These are phyloP conservation scores for Uncinocarpus reesii DNA, from an alignment of 2,329 filamentous ascomycete species.

Conservation along the genomic window DNA sequence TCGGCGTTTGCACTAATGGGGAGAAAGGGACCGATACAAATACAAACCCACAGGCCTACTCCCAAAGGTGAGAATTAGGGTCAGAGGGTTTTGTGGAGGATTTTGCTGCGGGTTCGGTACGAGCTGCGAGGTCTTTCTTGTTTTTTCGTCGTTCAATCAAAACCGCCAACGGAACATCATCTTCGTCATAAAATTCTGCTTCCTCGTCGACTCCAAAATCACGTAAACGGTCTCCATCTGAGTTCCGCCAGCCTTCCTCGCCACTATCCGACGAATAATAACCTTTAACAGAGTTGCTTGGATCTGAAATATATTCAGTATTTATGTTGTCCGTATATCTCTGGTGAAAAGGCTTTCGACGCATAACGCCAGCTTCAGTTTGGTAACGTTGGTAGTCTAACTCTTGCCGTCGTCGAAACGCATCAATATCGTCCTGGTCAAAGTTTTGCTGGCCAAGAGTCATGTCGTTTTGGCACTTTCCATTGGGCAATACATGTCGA, in stretches of 20 bases:
- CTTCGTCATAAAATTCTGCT: constrained; percentile 42
- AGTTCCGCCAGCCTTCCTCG: constrained; percentile 53
- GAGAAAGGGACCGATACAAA: no score
- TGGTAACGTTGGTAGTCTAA: constrained; percentile 41
- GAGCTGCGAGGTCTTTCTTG: neutral
- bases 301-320: constrained; percentile 13
- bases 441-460: constrained; percentile 17
- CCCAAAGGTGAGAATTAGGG: no score
- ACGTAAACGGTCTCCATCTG: constrained; percentile 50
- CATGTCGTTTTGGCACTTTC: constrained; percentile 13
- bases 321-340: constrained; percentile 24
- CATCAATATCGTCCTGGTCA: constrained; percentile 37
- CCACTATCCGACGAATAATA: constrained; percentile 33
- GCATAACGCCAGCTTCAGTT: constrained; percentile 27
- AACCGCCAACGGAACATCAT: constrained; percentile 49
- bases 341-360: constrained; percentile 35
- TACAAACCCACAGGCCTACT: no score
- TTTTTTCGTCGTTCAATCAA: constrained; percentile 30
- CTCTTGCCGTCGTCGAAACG: constrained; percentile 46
- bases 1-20: no score
- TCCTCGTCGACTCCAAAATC: constrained; percentile 59
- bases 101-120: neutral
- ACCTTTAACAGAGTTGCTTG: constrained; percentile 18
- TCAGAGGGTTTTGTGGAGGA: no score
- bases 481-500: constrained; percentile 21